A percentile compares a stretch with the other conserved stretches of the same genome.
Evolutionary conservation across 768 basidiomycete genomes (phyloP).

Genomic region (Pleurotus sapidus): DNA sequence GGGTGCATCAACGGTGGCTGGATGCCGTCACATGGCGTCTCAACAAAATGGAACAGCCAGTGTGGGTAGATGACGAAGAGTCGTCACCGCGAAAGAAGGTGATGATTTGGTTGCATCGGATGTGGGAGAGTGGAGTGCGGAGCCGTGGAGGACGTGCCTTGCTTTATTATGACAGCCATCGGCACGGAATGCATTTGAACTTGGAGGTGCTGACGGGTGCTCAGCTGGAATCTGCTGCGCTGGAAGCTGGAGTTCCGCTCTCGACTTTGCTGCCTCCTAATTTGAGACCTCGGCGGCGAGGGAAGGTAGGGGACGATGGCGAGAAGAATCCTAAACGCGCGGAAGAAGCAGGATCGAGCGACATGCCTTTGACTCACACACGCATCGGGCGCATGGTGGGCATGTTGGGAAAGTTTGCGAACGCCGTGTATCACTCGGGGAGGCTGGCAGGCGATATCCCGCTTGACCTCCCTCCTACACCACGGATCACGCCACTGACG

Average conservation of each 20-base stretch:
- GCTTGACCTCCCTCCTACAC: background rate
- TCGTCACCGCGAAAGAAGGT: background rate
- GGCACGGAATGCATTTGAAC: conserved; percentile 58
- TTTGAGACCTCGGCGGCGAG: conserved; percentile 21
- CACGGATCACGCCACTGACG: background rate
- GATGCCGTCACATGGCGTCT: conserved; percentile 65
- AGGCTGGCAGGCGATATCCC: conserved; percentile 10
- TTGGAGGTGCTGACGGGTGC: conserved; percentile 51
- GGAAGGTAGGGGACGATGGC: conserved; percentile 9
- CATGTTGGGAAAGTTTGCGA: conserved; percentile 49
- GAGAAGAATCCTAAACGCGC: background rate
- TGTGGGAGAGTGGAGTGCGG: conserved; percentile 8
- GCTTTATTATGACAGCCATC: conserved; percentile 21
- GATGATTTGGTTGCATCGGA: background rate
- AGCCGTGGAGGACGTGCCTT: conserved; percentile 9
- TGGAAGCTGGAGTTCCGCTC: conserved; percentile 66
- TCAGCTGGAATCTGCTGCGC: conserved; percentile 59
- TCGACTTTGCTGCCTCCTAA: conserved; percentile 43
- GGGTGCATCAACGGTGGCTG: conserved; percentile 53
- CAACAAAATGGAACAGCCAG: conserved; percentile 39
- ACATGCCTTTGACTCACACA: conserved; percentile 47
- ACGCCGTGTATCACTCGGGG: conserved; percentile 33
- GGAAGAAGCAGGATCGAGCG: conserved; percentile 8
- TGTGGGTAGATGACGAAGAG: conserved; percentile 49
- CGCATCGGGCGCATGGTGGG: conserved; percentile 56